These are phyloP conservation scores for Phytopythium helicoides DNA, from an alignment of 352 stramenopile genomes.

Conservation along the genomic window DNA sequence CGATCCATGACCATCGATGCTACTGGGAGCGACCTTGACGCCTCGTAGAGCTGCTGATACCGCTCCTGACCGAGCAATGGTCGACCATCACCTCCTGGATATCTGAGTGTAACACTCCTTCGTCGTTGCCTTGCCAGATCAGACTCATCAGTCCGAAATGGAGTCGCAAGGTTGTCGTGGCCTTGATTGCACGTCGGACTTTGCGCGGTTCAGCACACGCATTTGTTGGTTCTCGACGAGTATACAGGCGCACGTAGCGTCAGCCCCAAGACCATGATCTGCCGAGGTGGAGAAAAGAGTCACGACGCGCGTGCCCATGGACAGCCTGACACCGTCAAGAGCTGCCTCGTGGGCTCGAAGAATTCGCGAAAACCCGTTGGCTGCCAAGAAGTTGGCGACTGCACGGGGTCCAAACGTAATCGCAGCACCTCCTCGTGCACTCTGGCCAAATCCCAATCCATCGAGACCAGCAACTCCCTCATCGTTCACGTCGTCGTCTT, in stretches of 20 bases:
- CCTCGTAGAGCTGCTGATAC: constrained; percentile 5
- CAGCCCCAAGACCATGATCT: constrained; percentile 60
- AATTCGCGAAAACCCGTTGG: constrained; percentile 56
- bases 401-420: constrained; percentile 76
- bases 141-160: background rate
- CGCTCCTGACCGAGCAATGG: background rate
- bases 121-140: background rate
- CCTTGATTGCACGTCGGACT: background rate
- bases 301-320: constrained; percentile 52
- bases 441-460: constrained; percentile 43
- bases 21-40: background rate
- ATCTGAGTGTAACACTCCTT: constrained; percentile 3
- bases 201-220: constrained; percentile 49
- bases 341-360: constrained; percentile 73
- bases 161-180: too few relatives aligned
- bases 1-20: constrained; percentile 7
- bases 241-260: constrained; percentile 58
- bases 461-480: constrained; percentile 39
- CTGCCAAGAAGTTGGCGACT: constrained; percentile 53
- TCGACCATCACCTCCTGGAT: background rate
- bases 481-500: constrained; percentile 7
- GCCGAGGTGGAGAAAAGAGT: constrained; percentile 79
- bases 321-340: constrained; percentile 81
- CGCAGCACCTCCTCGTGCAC: constrained; percentile 49
- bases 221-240: constrained; percentile 66